Evolutionary conservation across 179 eudicot species (phyloP).

Genomic region (Kewa caespitosa): DNA sequence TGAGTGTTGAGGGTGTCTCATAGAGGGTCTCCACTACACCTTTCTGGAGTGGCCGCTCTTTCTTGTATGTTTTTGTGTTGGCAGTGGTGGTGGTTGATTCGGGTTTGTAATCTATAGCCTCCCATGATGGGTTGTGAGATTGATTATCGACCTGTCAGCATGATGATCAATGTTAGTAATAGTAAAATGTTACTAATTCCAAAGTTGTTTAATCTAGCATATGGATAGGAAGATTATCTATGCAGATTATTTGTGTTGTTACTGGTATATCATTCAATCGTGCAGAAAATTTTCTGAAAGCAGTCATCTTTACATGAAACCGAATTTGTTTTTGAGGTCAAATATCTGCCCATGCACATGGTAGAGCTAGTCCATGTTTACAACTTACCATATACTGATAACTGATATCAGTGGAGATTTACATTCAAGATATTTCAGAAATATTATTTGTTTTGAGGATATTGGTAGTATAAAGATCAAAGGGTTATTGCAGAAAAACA

Average conservation of each 20-base stretch:
- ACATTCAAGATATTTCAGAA: too few species aligned
- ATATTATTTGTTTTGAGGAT: too few species aligned
- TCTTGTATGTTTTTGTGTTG: background rate
- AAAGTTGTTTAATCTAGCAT: too few species aligned
- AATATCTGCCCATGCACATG: too few species aligned
- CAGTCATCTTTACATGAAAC: background rate
- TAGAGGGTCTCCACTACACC: constrained; percentile 53
- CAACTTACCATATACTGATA: too few species aligned
- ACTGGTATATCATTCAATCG: background rate
- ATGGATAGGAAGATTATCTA: too few species aligned
- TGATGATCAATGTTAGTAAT: background rate
- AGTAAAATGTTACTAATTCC: too few species aligned
- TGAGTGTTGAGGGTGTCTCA: constrained; percentile 37
- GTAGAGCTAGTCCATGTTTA: too few species aligned
- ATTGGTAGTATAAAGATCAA: too few species aligned
- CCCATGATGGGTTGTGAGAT: constrained; percentile 52
- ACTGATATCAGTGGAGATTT: too few species aligned
- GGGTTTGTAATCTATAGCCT: constrained; percentile 52
- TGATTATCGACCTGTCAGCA: constrained; percentile 43
- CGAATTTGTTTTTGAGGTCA: background rate
- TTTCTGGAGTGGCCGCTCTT: constrained; percentile 42
- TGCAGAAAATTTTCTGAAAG: background rate
- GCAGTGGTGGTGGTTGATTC: constrained; percentile 18
- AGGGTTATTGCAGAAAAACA: too few species aligned
- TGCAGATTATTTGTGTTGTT: too few species aligned